These are phyloP conservation scores for Apiospora sp. DNA, from an alignment of 2,329 filamentous ascomycete genomes.

Conservation along the genomic window DNA sequence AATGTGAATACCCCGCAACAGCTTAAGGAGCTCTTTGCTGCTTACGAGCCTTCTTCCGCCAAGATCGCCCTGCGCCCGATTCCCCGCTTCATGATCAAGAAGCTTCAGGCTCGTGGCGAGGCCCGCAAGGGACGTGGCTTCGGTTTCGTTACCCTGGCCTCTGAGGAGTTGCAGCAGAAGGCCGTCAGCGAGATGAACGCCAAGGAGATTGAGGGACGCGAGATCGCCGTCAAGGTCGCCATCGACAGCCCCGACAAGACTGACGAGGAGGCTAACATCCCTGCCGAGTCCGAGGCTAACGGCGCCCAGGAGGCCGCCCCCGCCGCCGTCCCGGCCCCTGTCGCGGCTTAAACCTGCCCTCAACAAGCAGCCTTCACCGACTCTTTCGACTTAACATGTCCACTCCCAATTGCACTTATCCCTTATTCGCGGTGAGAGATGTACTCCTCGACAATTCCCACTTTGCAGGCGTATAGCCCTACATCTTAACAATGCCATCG, in stretches of 20 bases:
- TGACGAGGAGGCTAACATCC: conserved; percentile 79
- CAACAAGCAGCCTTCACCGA: background rate
- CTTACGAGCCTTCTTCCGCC: conserved; percentile 90
- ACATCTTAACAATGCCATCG: conserved; percentile 22
- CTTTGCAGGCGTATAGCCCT: conserved; percentile 8
- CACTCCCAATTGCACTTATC: conserved; percentile 24
- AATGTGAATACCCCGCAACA: conserved; percentile 47
- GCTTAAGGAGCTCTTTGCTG: conserved; percentile 97
- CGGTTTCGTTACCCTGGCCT: conserved; percentile 94
- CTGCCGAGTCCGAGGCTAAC: conserved; percentile 53
- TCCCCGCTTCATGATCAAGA: conserved; percentile 99
- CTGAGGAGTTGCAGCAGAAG: conserved; percentile 97
- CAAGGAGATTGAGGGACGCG: conserved; percentile 97
- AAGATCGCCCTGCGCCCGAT: conserved; percentile 99
- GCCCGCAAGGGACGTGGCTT: conserved; percentile 99
- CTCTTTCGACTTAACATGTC: conserved; percentile 31
- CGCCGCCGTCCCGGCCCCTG: conserved; percentile 47
- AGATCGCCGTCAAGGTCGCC: conserved; percentile 99
- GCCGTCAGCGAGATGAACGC: conserved; percentile 98
- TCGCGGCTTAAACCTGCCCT: conserved; percentile 39
- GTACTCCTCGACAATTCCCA: background rate
- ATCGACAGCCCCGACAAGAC: conserved; percentile 99
- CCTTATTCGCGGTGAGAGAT: conserved; percentile 35
- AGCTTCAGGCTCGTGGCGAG: conserved; percentile 97
- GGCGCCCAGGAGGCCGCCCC: conserved; percentile 48